A percentile compares a stretch with the other conserved stretches of the same genome.
Conservation (phyloP, 306 rosid species). For the Vicia sativa region DNA sequence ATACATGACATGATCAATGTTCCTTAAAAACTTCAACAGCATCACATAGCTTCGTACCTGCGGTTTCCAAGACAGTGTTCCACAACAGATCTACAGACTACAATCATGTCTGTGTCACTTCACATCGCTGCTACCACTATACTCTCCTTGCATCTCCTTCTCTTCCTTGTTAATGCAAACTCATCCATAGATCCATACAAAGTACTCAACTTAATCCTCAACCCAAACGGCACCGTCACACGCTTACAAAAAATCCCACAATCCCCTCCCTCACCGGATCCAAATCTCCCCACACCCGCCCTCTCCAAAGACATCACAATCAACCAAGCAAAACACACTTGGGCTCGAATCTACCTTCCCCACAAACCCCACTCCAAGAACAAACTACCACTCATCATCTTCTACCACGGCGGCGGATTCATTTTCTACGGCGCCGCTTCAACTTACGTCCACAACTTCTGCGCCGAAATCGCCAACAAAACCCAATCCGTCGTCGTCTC, state of each 20-base stretch:
- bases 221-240: constrained; percentile 53
- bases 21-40: background rate
- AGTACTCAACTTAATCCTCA: constrained; percentile 41
- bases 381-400: constrained; percentile 43
- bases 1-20: background rate
- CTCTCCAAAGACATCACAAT: constrained; percentile 55
- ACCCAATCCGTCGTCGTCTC: constrained; percentile 52
- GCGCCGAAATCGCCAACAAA: constrained; percentile 28
- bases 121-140: background rate
- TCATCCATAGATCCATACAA: constrained; percentile 50
- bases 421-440: constrained; percentile 45
- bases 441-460: constrained; percentile 44
- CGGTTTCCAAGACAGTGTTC: background rate
- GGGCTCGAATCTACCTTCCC: constrained; percentile 53
- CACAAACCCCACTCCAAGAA: constrained; percentile 38
- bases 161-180: background rate
- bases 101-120: background rate
- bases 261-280: constrained; percentile 46
- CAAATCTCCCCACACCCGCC: constrained; percentile 33
- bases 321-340: constrained; percentile 47
- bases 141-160: background rate
- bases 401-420: constrained; percentile 69
- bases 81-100: background rate
- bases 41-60: background rate
- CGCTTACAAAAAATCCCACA: constrained; percentile 39